phyloP scores from a whole-genome alignment of 106 monocot species.

The Dioscorea zingiberensis region DNA sequence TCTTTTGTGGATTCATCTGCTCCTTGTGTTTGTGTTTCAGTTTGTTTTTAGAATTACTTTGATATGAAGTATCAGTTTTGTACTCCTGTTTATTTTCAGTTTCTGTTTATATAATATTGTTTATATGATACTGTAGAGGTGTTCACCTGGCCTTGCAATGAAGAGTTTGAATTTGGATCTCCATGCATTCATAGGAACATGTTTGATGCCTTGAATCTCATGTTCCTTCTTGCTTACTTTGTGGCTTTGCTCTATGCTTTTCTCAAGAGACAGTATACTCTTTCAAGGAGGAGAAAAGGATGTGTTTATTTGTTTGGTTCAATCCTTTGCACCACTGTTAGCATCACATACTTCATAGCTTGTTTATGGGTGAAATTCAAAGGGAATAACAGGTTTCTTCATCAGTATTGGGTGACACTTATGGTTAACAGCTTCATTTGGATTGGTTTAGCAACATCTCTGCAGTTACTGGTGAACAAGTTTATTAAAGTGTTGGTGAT shows the following conservation, averaged over 20 bases:
- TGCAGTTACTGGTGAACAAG: conserved; percentile 16
- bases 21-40: no score
- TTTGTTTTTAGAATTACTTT: no score
- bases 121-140: neutral
- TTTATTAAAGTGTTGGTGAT: conserved; percentile 3
- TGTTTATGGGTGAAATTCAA: conserved; percentile 2
- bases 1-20: no score
- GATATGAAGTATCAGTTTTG: no score
- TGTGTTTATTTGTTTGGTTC: conserved; percentile 25
- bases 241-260: conserved; percentile 9
- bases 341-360: conserved; percentile 10
- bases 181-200: neutral
- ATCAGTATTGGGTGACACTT: neutral
- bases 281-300: conserved; percentile 8
- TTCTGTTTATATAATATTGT: no score
- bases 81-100: no score
- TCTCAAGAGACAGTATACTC: conserved; percentile 3
- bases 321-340: conserved; percentile 9
- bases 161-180: neutral
- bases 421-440: conserved; percentile 32
- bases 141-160: neutral
- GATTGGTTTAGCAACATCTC: conserved; percentile 26
- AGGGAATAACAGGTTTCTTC: neutral
- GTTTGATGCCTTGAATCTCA: neutral
- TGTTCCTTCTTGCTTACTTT: neutral